phyloP scores from a whole-genome alignment of 371 early-diverging fungal genomes.

The Thermomucor indicae-seudaticae region DNA sequence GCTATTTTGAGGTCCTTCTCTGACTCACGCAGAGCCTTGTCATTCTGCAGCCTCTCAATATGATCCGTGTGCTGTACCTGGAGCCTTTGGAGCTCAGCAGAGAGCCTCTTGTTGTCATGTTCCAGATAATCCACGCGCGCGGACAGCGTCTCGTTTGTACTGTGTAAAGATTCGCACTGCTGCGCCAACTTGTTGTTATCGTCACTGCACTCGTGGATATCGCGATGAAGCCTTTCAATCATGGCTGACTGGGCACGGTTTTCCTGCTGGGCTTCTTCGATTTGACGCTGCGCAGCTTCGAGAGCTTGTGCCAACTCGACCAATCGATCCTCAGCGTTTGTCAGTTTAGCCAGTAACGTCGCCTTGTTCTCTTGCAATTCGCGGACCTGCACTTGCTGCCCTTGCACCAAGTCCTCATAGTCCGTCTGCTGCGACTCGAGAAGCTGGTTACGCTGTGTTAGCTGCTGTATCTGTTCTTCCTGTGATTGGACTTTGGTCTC shows the following conservation, averaged over 20 bases:
- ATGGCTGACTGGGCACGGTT: conserved; percentile 48
- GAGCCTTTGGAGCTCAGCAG: neutral
- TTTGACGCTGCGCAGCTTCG: conserved; percentile 48
- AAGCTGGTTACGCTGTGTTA: conserved; percentile 41
- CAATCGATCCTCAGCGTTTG: conserved; percentile 60
- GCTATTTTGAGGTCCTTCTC: neutral
- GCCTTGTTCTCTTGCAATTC: conserved; percentile 56
- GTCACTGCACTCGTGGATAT: conserved; percentile 45
- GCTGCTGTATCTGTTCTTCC: conserved; percentile 51
- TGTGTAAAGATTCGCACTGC: conserved; percentile 42
- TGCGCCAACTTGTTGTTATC: conserved; percentile 43
- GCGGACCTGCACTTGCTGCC: conserved; percentile 40
- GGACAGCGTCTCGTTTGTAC: conserved; percentile 34
- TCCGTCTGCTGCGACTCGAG: conserved; percentile 48
- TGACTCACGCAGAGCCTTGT: neutral
- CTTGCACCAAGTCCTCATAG: conserved; percentile 38
- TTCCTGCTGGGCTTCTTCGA: no score
- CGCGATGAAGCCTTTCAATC: conserved; percentile 32
- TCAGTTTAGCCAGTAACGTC: conserved; percentile 58
- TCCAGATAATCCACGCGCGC: conserved; percentile 50
- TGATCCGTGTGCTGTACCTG: neutral
- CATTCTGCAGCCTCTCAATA: neutral
- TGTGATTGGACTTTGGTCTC: conserved; percentile 42
- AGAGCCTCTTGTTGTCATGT: conserved; percentile 7
- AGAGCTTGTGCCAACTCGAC: conserved; percentile 28